Conservation (phyloP, 371 early-diverging fungal species). For the Encephalitozoon romaleae region DNA sequence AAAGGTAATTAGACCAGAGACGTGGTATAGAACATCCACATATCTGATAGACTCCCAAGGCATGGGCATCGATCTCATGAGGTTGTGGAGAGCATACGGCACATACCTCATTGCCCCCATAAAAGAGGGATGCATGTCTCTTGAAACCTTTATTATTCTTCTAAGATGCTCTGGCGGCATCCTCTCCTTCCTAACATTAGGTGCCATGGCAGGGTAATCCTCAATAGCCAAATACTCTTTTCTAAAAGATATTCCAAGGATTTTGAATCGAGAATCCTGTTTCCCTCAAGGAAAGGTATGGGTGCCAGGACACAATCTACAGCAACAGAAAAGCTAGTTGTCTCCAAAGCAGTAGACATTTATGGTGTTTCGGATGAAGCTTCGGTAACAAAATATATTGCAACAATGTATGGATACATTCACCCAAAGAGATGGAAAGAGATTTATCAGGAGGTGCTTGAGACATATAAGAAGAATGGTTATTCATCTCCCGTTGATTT, state of each 20-base stretch:
- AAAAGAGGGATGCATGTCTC: slow-evolving; percentile 84
- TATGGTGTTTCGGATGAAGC: neutral
- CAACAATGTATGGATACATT: neutral
- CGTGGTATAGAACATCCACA: slow-evolving; percentile 87
- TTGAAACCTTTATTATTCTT: slow-evolving; percentile 83
- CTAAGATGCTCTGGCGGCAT: slow-evolving; percentile 81
- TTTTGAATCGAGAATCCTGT: neutral
- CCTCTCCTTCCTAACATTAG: neutral
- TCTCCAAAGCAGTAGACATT: neutral
- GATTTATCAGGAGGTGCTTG: neutral
- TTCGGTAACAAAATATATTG: neutral
- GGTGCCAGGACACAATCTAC: neutral
- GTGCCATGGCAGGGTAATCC: neutral
- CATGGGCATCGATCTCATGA: slow-evolving; percentile 96
- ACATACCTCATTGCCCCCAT: slow-evolving; percentile 90
- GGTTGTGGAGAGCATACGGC: slow-evolving; percentile 89
- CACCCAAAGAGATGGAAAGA: neutral
- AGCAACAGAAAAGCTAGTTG: slow-evolving; percentile 19
- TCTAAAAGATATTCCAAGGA: neutral
- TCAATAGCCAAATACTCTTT: neutral
- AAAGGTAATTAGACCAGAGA: slow-evolving; percentile 91
- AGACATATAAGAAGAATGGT: neutral
- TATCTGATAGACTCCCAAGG: slow-evolving; percentile 85
- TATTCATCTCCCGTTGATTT: slow-evolving; percentile 13
- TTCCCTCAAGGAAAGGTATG: neutral